A percentile compares a stretch with the other conserved stretches of the same genome.
Conservation (phyloP, 768 basidiomycete genomes). For the Auricularia sp. region DNA sequence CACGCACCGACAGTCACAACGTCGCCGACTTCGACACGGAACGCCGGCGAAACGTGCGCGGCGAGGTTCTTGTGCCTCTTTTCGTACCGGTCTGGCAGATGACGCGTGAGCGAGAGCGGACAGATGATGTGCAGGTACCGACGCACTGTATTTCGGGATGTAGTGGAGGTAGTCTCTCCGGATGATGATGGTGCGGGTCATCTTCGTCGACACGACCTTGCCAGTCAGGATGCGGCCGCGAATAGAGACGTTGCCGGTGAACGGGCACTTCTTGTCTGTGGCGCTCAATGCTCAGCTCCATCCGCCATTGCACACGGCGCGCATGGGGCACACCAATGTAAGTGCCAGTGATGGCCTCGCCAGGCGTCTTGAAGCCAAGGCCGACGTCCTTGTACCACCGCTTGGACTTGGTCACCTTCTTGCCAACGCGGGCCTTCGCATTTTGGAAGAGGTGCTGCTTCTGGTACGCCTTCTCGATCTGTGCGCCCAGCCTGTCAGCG, state of each 20-base stretch:
- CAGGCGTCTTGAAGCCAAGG: conserved; percentile 90
- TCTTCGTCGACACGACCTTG: conserved; percentile 96
- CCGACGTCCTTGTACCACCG: conserved; percentile 99
- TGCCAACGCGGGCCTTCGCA: conserved; percentile 82
- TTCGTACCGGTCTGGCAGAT: conserved; percentile 82
- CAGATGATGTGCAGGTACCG: not conserved
- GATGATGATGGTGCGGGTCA: conserved; percentile 97
- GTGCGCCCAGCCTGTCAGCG: conserved; percentile 10
- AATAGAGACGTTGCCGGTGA: conserved; percentile 93
- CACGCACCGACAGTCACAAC: conserved; percentile 85
- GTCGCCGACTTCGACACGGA: conserved; percentile 95
- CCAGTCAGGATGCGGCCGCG: conserved; percentile 98
- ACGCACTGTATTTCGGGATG: conserved; percentile 96
- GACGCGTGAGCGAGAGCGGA: conserved; percentile 1
- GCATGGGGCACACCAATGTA: conserved; percentile 70
- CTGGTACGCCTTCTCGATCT: conserved; percentile 97
- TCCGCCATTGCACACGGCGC: not conserved
- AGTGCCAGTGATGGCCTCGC: conserved; percentile 89
- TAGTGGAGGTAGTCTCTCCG: conserved; percentile 92
- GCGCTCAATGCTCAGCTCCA: not conserved
- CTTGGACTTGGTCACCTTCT: conserved; percentile 90
- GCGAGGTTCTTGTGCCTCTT: conserved; percentile 98
- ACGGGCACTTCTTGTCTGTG: conserved; percentile 98
- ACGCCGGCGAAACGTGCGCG: conserved; percentile 93
- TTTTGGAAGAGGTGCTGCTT: conserved; percentile 99